Base-by-base conservation (phyloP, 2,329 filamentous ascomycete species). In the Mariannaea sp. region DNA sequence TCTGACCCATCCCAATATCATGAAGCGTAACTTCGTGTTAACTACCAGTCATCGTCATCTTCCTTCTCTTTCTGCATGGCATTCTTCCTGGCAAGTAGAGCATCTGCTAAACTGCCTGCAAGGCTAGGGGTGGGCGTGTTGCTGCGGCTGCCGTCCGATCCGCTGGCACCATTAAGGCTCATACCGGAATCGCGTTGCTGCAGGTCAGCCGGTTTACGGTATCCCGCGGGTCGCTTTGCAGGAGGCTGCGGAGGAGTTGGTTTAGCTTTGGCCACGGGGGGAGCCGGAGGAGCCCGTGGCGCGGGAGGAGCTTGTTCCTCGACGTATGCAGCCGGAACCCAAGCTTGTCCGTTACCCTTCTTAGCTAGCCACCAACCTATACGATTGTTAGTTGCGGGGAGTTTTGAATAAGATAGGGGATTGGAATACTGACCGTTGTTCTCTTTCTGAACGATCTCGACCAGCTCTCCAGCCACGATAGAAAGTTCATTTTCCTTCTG, bases 281-380 rank as follows among this genome's bases (percentile, higher is more conserved):
- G 84, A 1, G 88, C 84, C 8, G 87, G 86, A 12, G 89, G 86
- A 6, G 84, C 81, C 17, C 82, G 77, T 4, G 85, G 82, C 39
- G 82, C 80, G 20, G 84, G 81, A 7, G 84, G 82, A 4, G 84
- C 81, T 69, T 89, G 82, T 73, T 97, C 92, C 73, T 97, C 89
- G 7, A 99, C 87, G 67, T 99, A 99, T 16, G 93, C 91, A 16
- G 92, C 89, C 0, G 94, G 94, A 3, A 94, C 85, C 94, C 94
- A 99, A 45, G 92, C 94, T 73, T 94, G 90, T n/a, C 84, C 83
- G 4, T 64, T 63, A 5, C 61, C 74, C 57, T 87, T 89, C 77
- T 91, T 93, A 58, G 88, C 94, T 40, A 97, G 80, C 93, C 93
- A 97, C 94, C 94, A 99, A 47, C 94, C 93, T 96, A 17, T 12